A percentile compares a stretch with the other conserved stretches of the same genome.
phyloP scores from a whole-genome alignment of 2,329 filamentous ascomycete species.

The Aspergillus intermedius region DNA sequence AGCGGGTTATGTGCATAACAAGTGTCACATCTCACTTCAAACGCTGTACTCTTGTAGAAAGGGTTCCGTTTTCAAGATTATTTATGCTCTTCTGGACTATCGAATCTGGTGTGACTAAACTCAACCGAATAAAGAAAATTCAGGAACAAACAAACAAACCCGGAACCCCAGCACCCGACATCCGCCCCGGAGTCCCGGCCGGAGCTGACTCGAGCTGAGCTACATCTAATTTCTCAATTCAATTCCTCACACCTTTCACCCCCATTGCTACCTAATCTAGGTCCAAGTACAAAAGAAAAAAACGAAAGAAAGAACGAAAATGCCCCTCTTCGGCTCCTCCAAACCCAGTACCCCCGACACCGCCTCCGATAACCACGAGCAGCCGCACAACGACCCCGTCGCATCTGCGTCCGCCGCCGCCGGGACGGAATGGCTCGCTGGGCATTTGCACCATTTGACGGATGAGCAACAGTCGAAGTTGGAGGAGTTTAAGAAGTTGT shows the following conservation, averaged over 20 bases:
- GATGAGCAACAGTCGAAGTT: conserved; percentile 62
- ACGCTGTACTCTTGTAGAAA: not conserved
- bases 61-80: not conserved
- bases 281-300: too few species aligned
- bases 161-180: too few species aligned
- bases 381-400: conserved; percentile 28
- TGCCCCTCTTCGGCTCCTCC: conserved; percentile 1
- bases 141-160: too few species aligned
- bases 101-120: too few species aligned
- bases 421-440: conserved; percentile 39
- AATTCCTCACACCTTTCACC: not conserved
- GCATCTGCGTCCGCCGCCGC: conserved; percentile 31
- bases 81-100: not conserved
- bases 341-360: not conserved
- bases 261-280: too few species aligned
- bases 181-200: too few species aligned
- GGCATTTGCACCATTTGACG: conserved; percentile 74
- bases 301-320: not conserved
- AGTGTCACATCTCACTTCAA: not conserved
- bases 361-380: not conserved
- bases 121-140: too few species aligned
- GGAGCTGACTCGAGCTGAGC: too few species aligned
- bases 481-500: conserved; percentile 62
- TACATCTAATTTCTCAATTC: too few species aligned
- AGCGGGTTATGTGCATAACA: not conserved